Evolutionary conservation across 1,139 yeast genomes (phyloP), one percentile per base, ranked within the genome.

Genomic region (Nematodospora anomalae): DNA sequence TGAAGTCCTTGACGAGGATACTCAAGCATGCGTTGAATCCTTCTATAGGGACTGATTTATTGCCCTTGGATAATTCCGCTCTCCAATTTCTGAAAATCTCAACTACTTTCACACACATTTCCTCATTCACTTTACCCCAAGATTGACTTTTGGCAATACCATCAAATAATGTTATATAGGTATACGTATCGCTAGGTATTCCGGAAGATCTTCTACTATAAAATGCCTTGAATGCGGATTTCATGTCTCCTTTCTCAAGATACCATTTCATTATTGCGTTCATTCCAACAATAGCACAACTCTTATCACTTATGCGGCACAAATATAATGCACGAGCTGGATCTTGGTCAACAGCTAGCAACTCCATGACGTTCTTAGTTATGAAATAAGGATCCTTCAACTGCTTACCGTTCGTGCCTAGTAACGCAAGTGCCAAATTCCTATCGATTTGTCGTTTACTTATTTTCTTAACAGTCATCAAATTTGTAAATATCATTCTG

Each of bases 121-220:
- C 46, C 15, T 49, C 46, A 5, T 55, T 41, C 0, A 60, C 58
- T 30, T 55, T 50, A 1, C 74, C 75, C 68, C 68, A 67, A 25
- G 55, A 51, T 24, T 54, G 52, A 8, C 55, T 45, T 35, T 72
- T 68, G 3, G 83, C 67, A 31, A 80, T 61, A 0, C 86, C 88
- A 39, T 72, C 66, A 43, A 82, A 79, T 4, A 83, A 50, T 3
- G 79, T 73, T 3, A 80, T 73, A 41, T 74, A 65, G 1, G 84
- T 72, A 32, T 76, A 74, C 14, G 74, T 71, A 46, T 80, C 76
- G 4, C 68, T 58, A 1, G 73, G 71, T 13, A 80, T 70, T 1
- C 74, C 74, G 79, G 84, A 76, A 50, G 80, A 81, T 47, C 76
- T 79, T 35, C 86, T 64, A 56, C 74, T 71, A 40, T 70, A 67